Evolutionary conservation across 2,329 filamentous ascomycete genomes (phyloP).

Genomic region (Huntiella abstrusa): DNA sequence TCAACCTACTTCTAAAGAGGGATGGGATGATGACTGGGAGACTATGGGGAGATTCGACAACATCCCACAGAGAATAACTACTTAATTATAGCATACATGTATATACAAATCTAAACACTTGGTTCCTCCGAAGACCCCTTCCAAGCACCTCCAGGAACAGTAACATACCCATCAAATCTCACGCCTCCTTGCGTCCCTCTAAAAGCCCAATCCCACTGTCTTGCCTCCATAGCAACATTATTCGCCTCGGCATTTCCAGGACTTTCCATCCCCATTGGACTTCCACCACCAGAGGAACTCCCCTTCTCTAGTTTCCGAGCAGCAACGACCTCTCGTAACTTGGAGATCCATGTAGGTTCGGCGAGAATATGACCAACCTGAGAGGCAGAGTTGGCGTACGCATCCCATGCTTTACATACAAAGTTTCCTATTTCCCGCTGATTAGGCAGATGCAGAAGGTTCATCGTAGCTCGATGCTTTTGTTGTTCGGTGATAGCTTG

Average conservation of each 20-base stretch:
- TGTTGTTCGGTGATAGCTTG: conserved; percentile 35
- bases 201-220: too few relatives aligned
- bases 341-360: conserved; percentile 28
- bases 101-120: too few relatives aligned
- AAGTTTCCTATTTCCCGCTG: conserved; percentile 37
- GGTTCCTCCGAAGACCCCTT: too few relatives aligned
- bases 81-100: too few relatives aligned
- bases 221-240: conserved; percentile 24
- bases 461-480: conserved; percentile 29
- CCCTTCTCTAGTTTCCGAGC: conserved; percentile 14
- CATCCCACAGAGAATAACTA: too few relatives aligned
- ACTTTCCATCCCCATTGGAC: neutral
- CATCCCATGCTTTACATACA: conserved; percentile 45
- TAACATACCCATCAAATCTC: conserved; percentile 1
- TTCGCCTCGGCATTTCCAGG: conserved; percentile 10
- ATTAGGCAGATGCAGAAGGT: conserved; percentile 34
- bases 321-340: conserved; percentile 27
- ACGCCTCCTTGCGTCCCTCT: neutral
- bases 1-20: too few relatives aligned
- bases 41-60: too few relatives aligned
- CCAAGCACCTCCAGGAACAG: neutral
- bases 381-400: conserved; percentile 29
- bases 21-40: too few relatives aligned
- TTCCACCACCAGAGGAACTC: neutral
- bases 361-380: conserved; percentile 24